phyloP scores from a whole-genome alignment of 2,329 filamentous ascomycete species.

The Colletotrichum orbiculare region DNA sequence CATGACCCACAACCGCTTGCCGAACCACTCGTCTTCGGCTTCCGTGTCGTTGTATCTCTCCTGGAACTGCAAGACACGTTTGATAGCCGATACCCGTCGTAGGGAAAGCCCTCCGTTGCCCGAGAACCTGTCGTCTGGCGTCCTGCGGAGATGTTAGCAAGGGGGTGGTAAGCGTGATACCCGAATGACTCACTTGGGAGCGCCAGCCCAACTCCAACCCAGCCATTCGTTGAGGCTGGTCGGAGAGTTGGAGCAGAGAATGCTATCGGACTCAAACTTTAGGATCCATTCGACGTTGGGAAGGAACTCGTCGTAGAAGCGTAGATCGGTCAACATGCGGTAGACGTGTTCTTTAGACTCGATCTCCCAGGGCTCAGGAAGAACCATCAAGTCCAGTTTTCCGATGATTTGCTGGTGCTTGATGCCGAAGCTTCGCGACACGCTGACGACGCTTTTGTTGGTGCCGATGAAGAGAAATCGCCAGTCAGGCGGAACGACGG shows the following conservation, averaged over 20 bases:
- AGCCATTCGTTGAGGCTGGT: constrained; percentile 64
- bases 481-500: constrained; percentile 67
- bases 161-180: not conserved
- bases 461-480: constrained; percentile 65
- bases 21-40: constrained; percentile 68
- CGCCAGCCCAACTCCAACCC: constrained; percentile 65
- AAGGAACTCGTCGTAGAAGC: constrained; percentile 64
- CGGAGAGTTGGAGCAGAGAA: constrained; percentile 65
- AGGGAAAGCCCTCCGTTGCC: constrained; percentile 67
- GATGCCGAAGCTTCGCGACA: constrained; percentile 58
- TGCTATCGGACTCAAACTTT: constrained; percentile 66
- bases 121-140: constrained; percentile 55
- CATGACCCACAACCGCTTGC: constrained; percentile 57
- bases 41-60: constrained; percentile 60
- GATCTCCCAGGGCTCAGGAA: constrained; percentile 61
- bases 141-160: constrained; percentile 42
- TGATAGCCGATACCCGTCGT: constrained; percentile 62
- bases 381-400: constrained; percentile 61
- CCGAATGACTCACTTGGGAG: constrained; percentile 53
- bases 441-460: constrained; percentile 56
- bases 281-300: constrained; percentile 64
- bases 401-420: constrained; percentile 61
- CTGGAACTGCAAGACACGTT: constrained; percentile 60
- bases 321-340: constrained; percentile 59
- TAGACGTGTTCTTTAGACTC: constrained; percentile 59